These are phyloP conservation scores for Inosperma sp. DNA, from an alignment of 768 basidiomycete genomes.

Conservation along the genomic window DNA sequence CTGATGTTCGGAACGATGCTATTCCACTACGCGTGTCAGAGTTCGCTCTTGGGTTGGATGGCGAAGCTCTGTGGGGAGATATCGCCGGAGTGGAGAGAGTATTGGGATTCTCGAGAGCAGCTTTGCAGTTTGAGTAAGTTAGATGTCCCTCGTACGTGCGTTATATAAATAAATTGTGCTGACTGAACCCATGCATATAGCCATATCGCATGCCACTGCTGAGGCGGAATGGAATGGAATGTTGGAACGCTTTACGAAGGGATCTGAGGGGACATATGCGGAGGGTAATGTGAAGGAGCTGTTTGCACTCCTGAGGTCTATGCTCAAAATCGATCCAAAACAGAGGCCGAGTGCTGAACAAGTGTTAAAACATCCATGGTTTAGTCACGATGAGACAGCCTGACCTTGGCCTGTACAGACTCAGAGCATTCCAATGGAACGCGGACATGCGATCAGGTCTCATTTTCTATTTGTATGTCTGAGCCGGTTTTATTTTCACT, in stretches of 20 bases:
- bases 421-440: too few species aligned
- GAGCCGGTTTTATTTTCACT: too few species aligned
- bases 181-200: constrained; percentile 1
- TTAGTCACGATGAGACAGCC: background rate
- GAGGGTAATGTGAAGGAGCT: constrained; percentile 5
- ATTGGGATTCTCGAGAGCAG: background rate
- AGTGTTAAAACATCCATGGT: background rate
- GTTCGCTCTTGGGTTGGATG: background rate
- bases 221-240: constrained; percentile 9
- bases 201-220: constrained; percentile 9
- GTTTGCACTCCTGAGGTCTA: constrained; percentile 5
- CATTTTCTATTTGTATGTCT: too few species aligned
- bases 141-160: background rate
- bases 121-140: too few species aligned
- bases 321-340: constrained; percentile 12
- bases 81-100: background rate
- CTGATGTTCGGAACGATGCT: constrained; percentile 8
- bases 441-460: too few species aligned
- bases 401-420: too few species aligned
- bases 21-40: constrained; percentile 5
- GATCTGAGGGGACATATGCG: background rate
- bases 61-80: background rate
- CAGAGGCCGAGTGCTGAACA: background rate
- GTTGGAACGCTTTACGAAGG: constrained; percentile 3
- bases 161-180: background rate